phyloP scores from a whole-genome alignment of 768 basidiomycete genomes.

The Termitomyces sp. region DNA sequence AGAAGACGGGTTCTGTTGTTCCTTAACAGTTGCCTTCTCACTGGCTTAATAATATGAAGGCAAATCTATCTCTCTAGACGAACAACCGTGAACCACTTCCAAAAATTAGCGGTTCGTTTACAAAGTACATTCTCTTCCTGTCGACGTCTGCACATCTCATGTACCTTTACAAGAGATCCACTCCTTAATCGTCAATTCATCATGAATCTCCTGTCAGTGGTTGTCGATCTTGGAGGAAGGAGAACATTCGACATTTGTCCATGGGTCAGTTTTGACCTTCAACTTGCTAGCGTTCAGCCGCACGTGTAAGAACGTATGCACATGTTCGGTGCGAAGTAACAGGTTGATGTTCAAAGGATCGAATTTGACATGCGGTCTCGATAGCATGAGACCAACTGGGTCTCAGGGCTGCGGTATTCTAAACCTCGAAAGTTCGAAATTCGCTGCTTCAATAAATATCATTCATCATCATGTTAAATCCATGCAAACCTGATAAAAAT shows the following conservation, averaged over 20 bases:
- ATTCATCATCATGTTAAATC: not conserved
- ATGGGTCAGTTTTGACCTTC: not conserved
- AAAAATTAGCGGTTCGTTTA: not conserved
- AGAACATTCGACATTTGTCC: not conserved
- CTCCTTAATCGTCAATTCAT: not conserved
- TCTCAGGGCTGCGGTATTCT: too few species aligned
- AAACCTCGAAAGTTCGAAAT: too few species aligned
- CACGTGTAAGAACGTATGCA: not conserved
- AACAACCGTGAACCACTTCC: not conserved
- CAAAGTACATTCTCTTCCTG: not conserved
- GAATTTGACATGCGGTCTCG: not conserved
- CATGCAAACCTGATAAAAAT: not conserved
- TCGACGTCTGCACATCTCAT: not conserved
- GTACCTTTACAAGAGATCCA: not conserved
- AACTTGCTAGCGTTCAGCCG: not conserved
- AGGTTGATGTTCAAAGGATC: not conserved
- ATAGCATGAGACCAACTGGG: not conserved
- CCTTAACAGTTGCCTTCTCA: not conserved
- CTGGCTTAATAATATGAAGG: too few species aligned
- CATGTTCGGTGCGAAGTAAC: not conserved
- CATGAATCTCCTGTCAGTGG: not conserved
- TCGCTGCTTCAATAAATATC: not conserved
- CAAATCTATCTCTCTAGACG: not conserved
- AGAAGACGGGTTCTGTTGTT: not conserved
- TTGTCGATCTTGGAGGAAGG: not conserved